These are phyloP conservation scores for Excoecaria cochinchinensis DNA, from an alignment of 345 rosid species.

Conservation along the genomic window DNA sequence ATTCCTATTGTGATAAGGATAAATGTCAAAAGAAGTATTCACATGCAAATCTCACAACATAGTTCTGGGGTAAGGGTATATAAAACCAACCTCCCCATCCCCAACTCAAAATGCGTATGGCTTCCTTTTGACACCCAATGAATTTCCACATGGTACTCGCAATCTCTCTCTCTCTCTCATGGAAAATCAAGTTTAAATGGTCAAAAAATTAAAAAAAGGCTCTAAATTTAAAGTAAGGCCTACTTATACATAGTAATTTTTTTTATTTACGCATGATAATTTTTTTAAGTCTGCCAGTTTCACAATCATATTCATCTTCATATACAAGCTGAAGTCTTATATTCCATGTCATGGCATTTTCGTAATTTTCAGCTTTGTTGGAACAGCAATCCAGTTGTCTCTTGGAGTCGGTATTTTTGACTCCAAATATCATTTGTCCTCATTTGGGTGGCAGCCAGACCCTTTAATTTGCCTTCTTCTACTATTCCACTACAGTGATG, in stretches of 20 bases:
- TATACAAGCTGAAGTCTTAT: no score
- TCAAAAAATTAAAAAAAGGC: background rate
- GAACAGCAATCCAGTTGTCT: no score
- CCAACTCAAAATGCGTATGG: background rate
- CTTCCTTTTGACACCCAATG: background rate
- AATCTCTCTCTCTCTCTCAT: background rate
- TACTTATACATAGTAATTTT: background rate
- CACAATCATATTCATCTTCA: background rate
- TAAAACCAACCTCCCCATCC: background rate
- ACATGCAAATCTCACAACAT: background rate
- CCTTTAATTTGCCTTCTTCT: no score
- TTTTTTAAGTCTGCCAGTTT: background rate
- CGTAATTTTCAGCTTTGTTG: no score
- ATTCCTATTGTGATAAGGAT: background rate
- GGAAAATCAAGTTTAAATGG: background rate
- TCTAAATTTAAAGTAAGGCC: background rate
- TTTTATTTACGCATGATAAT: no score
- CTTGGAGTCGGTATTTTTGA: background rate
- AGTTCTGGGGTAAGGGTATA: background rate
- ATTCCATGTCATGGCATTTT: no score
- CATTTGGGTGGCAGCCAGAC: background rate
- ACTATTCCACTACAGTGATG: no score
- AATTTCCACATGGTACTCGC: background rate
- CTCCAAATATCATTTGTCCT: background rate
- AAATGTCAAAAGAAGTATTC: background rate